Conservation (phyloP, 2,329 filamentous ascomycete genomes). For the Neopestalotiopsis sp. region DNA sequence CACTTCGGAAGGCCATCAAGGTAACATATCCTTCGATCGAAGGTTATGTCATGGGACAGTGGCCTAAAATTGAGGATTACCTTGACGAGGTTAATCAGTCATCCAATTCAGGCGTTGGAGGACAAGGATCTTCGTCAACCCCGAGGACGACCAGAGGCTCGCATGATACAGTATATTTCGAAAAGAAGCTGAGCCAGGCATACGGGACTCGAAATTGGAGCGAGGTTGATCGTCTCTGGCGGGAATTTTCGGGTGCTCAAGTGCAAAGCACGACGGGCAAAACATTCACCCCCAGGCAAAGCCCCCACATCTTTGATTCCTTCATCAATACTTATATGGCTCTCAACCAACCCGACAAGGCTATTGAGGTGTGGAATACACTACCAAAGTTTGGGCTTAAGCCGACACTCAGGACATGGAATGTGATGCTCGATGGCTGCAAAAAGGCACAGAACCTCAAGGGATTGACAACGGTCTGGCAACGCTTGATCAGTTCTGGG, state of each 20-base stretch:
- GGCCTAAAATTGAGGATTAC: constrained; percentile 31
- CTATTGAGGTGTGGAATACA: constrained; percentile 33
- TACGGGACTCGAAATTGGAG: constrained; percentile 22
- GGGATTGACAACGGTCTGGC: constrained; percentile 73
- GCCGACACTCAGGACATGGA: constrained; percentile 72
- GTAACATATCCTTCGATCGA: constrained; percentile 28
- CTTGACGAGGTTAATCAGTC: constrained; percentile 22
- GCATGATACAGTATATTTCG: constrained; percentile 17
- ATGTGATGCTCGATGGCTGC: constrained; percentile 75
- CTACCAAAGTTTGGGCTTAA: constrained; percentile 50
- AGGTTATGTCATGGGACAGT: constrained; percentile 33
- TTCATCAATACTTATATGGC: constrained; percentile 36
- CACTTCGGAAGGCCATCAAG: constrained; percentile 24
- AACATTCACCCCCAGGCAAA: constrained; percentile 26
- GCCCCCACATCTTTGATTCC: constrained; percentile 32
- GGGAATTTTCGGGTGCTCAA: constrained; percentile 27
- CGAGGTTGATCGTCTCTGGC: constrained; percentile 34
- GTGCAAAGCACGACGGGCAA: constrained; percentile 25
- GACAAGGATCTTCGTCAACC: constrained; percentile 5
- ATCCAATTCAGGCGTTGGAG: neutral
- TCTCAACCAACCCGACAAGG: constrained; percentile 33
- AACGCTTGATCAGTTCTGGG: constrained; percentile 61
- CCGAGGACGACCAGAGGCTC: neutral
- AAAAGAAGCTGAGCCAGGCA: constrained; percentile 25
- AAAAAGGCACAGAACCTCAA: constrained; percentile 61